Evolutionary conservation across 2,329 filamentous ascomycete genomes (phyloP), one percentile per base, ranked within the genome.

Genomic region (Exophiala phaeomuriformis): DNA sequence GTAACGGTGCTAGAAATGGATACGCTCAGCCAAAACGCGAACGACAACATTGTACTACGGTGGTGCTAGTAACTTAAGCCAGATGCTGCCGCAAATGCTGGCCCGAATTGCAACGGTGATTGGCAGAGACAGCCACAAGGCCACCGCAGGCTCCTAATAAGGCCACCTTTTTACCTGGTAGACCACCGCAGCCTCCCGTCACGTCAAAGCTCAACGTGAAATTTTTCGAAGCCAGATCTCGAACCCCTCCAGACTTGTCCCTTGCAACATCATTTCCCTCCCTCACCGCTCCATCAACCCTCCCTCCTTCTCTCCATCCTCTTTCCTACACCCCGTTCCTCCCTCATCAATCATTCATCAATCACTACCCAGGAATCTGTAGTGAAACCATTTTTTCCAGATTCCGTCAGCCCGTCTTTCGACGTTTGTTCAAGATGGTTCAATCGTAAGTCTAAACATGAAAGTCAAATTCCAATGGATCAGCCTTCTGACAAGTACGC

Each of bases 371-470:
- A 45, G 57, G 54, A 44, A 58, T 47, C 58, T 60, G 48, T 43
- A 27, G 6, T 27, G 41, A 43, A 49, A 51, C 44, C 30, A 39
- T 43, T 42, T 55, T 27, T 43, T 40, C 51, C 45, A 51, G 46
- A 44, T 31, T 39, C 41, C 53, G 43, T 37, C 47, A 43, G 27
- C 7, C 33, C 9, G 37, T 28, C 19, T 35, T 32, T 55, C 57
- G 30, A 19, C 31, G 29, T 42, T 63, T 63, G 61, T 59, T 71
- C 70, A 78, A 68, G 64, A 81, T 81, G 78, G 78, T 80, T 75
- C 76, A 79, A 75, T 81, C 78, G 77, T 80, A 71, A 68, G 77
- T 74, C 41, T 45, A 47, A 44, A 39, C 31, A 9, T 47, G 3
- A 27, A 9, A 30, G 3, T 5, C 3, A 19, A 28, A 31, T 37